Evolutionary conservation across 2,329 filamentous ascomycete genomes (phyloP), one percentile per base, ranked within the genome.

Genomic region (Fusarium dlaminii): DNA sequence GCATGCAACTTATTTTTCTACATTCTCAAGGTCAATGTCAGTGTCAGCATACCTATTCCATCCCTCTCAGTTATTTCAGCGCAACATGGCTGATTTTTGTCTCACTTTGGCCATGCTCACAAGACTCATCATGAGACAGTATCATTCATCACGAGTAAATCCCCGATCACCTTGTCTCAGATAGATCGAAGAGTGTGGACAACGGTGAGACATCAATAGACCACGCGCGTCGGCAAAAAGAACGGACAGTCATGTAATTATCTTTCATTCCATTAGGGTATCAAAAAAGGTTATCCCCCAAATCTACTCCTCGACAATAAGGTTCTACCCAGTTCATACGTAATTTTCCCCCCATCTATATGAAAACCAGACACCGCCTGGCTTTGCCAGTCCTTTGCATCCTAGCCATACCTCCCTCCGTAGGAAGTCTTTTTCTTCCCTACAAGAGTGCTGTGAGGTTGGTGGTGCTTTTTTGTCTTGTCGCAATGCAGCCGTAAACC

Each of bases 401-500:
- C 61, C 49, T 52, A 57, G 48, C 57, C 61, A 61, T 70, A 43
- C 42, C 63, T 40, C 46, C 63, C 60, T 60, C 57, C 29, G 42
- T 54, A 54, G 61, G 48, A 61, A 61, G 55, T 61, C 67, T 36
- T 51, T 43, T 64, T 42, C 39, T 59, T 39, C 36, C 58, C 40
- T 51, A 48, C 49, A 40, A 56, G 57, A 65, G 48, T 73, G 43
- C 59, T 67, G 45, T 58, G 32, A 58, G 62, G 55, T 48, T 70
- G 68, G 62, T 70, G 67, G 62, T 77, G 69, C 70, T 74, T 74
- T 73, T 70, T 73, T 64, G 70, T 76, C 68, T 72, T 76, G 54
- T 78, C 70, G 74, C 76, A 78, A 76, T 78, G 70, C 76, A 78
- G 77, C 77, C 77, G 77, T 79, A 75, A 79, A 75, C 73, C 69